These are phyloP conservation scores for Cetraspora pellucida DNA, from an alignment of 192 early-diverging fungal genomes.

Conservation along the genomic window DNA sequence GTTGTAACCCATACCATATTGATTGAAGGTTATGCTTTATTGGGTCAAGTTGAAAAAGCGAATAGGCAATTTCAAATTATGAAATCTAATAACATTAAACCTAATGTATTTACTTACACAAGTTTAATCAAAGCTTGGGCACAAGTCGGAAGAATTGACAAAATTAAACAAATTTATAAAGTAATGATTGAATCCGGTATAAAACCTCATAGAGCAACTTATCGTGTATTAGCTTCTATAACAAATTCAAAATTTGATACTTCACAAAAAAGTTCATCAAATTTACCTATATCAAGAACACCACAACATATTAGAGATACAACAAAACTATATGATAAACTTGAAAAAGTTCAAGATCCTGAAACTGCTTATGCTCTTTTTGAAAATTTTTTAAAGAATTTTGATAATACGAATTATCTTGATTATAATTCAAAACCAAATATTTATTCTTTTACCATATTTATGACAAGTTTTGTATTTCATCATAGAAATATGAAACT, in stretches of 20 bases:
- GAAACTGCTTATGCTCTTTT: neutral
- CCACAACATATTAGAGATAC: neutral
- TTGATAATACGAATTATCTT: neutral
- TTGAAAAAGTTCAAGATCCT: neutral
- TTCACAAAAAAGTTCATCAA: neutral
- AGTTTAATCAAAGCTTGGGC: constrained; percentile 46
- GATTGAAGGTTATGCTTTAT: constrained; percentile 45
- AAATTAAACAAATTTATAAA: constrained; percentile 38
- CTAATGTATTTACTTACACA: constrained; percentile 41
- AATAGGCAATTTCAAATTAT: constrained; percentile 33
- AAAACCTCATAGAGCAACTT: constrained; percentile 21
- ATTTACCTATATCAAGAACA: neutral
- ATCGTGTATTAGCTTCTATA: neutral
- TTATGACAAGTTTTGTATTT: constrained; percentile 42
- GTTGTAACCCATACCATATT: constrained; percentile 41
- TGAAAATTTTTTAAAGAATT: neutral
- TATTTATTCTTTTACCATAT: constrained; percentile 35
- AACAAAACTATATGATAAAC: neutral
- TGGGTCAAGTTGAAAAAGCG: constrained; percentile 37
- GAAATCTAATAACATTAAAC: constrained; percentile 20
- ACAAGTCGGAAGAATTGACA: constrained; percentile 36
- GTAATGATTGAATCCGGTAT: constrained; percentile 34
- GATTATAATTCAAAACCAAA: neutral
- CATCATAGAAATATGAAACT: constrained; percentile 33
- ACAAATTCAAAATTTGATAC: neutral